Base-by-base conservation (phyloP, 2,329 filamentous ascomycete genomes). In the Exophiala phaeomuriformis region DNA sequence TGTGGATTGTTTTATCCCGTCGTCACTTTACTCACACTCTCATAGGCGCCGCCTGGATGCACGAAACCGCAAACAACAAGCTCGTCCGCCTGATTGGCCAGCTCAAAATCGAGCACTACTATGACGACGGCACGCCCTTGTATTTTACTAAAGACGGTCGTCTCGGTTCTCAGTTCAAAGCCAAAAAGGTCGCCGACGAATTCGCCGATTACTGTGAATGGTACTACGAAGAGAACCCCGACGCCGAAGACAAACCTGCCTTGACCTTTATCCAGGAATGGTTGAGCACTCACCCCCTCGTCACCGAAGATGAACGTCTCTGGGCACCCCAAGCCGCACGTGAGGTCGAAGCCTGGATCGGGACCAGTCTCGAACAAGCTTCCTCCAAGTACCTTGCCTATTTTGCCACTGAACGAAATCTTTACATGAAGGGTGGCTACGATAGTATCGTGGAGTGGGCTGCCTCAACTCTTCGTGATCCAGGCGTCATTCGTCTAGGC, bases 351-450 rank as follows among this genome's bases (percentile, higher is more conserved):
- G 61, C 72, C 29, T 73, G 71, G 71, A 68, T 73, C 40, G 71
- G 71, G 10, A 72, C 70, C 29, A 68, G 67, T 47, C 68, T 69
- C 31, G 70, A 72, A 44, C 64, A 69, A 51, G 71, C 71, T 12
- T 72, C 70, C 49, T 67, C 71, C 12, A 72, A 72, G 56, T 66
- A 72, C 59, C 63, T 73, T 46, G 68, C 66, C 49, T 73, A 73
- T 52, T 73, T 73, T 49, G 66, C 72, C 30, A 72, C 70, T 1
- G 71, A 73, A 61, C 63, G 71, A 47, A 73, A 73, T 58, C 63
- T 73, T 36, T 73, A 73, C 61, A 72, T 73, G 70, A 72, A 72
- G 60, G 71, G 70, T 36, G 71, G 71, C n/a, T 73, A 73, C 54
- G 71, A 73, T 56, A 68, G 65, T 45, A 70, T 73, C 31, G 67